Conservation (phyloP, 2,329 filamentous ascomycete genomes). For the Aurifilum marmelostoma region DNA sequence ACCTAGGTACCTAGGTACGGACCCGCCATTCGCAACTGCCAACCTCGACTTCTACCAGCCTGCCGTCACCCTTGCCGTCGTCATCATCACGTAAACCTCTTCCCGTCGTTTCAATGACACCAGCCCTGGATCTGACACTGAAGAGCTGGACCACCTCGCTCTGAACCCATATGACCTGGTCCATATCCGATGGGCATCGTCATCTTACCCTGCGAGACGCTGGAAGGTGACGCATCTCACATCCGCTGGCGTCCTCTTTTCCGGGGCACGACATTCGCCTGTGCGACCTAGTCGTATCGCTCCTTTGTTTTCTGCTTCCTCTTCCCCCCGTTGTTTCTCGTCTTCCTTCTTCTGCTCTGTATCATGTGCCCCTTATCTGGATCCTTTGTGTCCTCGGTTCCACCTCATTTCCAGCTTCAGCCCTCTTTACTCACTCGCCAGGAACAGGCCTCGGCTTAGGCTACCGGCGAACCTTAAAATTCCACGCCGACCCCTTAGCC, state of each 20-base stretch:
- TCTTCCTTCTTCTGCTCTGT: background rate
- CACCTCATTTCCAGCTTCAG: background rate
- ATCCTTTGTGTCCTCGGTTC: background rate
- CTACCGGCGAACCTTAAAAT: conserved; percentile 5
- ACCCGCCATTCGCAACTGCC: background rate
- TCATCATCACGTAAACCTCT: too few species aligned
- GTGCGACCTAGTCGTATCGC: background rate
- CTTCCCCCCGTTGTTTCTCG: too few species aligned
- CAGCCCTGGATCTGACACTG: background rate
- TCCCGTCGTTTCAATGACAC: background rate
- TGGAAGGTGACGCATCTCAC: background rate
- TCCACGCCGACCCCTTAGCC: background rate
- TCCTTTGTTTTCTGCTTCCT: too few species aligned
- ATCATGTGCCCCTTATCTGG: background rate
- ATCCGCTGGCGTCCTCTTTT: background rate
- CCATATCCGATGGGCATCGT: background rate
- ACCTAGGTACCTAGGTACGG: background rate
- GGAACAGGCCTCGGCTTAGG: background rate
- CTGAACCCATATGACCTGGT: background rate
- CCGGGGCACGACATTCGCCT: background rate
- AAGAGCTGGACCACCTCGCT: background rate
- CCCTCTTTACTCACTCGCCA: background rate
- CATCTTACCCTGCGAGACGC: background rate
- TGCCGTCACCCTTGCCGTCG: too few species aligned
- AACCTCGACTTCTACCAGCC: background rate